Conservation (phyloP, 495 filamentous ascomycete genomes). For the Sabuloglossum arenarium region DNA sequence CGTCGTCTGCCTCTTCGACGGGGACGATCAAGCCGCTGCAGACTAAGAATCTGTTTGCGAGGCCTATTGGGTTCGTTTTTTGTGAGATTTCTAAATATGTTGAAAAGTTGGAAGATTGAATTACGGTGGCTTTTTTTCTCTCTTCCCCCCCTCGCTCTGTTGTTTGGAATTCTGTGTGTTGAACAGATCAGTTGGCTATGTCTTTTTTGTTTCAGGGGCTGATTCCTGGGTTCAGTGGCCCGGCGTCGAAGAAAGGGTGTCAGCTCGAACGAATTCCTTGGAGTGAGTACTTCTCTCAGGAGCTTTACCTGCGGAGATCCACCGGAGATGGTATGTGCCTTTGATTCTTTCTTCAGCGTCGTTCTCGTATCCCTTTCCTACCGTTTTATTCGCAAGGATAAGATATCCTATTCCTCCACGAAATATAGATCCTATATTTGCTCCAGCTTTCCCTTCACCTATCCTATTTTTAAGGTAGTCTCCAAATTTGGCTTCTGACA, state of each 20-base stretch:
- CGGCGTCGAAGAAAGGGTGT: not conserved
- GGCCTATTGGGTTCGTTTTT: slow-evolving; percentile 39
- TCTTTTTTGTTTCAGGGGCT: not conserved
- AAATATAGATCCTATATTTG: too few species aligned
- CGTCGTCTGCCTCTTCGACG: slow-evolving; percentile 65
- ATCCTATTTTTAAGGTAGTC: not conserved
- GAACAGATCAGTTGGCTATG: not conserved
- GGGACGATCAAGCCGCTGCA: slow-evolving; percentile 72
- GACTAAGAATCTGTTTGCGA: slow-evolving; percentile 49
- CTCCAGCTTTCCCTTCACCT: not conserved
- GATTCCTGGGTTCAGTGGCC: not conserved
- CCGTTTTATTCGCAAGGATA: too few species aligned
- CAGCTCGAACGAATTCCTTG: slow-evolving; percentile 32
- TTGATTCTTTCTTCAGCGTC: not conserved
- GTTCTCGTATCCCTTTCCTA: not conserved
- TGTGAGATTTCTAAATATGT: too few species aligned
- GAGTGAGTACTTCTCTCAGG: slow-evolving; percentile 75
- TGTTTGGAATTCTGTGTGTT: not conserved
- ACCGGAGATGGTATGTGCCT: not conserved
- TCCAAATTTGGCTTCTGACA: not conserved
- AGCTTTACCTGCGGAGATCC: slow-evolving; percentile 44
- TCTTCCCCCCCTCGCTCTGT: too few species aligned
- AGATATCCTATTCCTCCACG: too few species aligned
- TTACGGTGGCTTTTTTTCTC: too few species aligned
- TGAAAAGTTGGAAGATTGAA: too few species aligned